phyloP scores from a whole-genome alignment of 1,284 basidiomycete species.

The Apiotrichum gamsii region DNA sequence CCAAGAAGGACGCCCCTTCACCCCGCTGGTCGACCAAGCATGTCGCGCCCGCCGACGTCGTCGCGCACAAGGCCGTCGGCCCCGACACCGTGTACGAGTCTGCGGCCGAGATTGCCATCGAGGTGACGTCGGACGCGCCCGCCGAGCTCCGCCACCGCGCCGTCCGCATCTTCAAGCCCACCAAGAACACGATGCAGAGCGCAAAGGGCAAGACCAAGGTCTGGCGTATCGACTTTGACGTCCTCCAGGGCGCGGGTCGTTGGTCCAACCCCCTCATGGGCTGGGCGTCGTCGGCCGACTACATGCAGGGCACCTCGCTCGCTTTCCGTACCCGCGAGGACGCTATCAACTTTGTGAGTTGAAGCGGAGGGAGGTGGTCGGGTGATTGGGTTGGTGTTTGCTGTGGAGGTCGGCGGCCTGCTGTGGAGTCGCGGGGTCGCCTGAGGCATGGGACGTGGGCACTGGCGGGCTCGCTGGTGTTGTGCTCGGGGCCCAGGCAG shows the following conservation, averaged over 20 bases:
- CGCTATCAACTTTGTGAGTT: conserved; percentile 70
- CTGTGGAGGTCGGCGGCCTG: too few relatives aligned
- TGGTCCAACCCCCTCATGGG: conserved; percentile 99
- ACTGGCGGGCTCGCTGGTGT: neutral
- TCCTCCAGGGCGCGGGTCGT: conserved; percentile 74
- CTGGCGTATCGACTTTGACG: conserved; percentile 95
- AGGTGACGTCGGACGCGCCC: conserved; percentile 46
- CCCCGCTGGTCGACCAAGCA: conserved; percentile 5
- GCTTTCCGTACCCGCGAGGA: conserved; percentile 86
- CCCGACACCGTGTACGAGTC: conserved; percentile 23
- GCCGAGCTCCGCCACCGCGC: conserved; percentile 25
- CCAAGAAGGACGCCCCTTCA: conserved; percentile 1
- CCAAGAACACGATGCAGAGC: conserved; percentile 92
- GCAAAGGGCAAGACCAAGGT: conserved; percentile 76
- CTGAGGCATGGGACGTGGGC: too few relatives aligned
- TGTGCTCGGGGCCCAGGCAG: too few relatives aligned
- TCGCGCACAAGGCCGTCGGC: conserved; percentile 19
- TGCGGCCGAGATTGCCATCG: conserved; percentile 30
- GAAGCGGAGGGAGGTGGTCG: neutral
- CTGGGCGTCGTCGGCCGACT: conserved; percentile 90
- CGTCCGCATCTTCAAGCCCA: conserved; percentile 89
- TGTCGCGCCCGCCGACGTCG: conserved; percentile 21
- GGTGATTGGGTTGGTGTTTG: neutral
- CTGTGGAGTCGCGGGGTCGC: too few relatives aligned
- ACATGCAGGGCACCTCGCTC: conserved; percentile 88